These are phyloP conservation scores for Vickermania ingenoplastis DNA, from an alignment of 208 protist genomes.

Conservation along the genomic window DNA sequence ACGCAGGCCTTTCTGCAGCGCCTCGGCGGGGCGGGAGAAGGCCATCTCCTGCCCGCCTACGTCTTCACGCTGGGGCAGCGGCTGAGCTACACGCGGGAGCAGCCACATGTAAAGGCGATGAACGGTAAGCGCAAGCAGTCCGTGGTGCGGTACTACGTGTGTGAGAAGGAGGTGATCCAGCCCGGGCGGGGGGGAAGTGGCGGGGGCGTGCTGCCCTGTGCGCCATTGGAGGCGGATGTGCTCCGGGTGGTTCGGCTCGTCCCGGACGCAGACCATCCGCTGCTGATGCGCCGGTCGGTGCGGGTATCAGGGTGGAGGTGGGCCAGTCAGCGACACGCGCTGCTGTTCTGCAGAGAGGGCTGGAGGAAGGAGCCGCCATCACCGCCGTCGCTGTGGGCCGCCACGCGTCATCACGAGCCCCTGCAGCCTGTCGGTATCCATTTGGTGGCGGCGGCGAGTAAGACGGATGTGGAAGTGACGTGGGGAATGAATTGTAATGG, in stretches of 20 bases:
- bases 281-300: slow-evolving; percentile 14
- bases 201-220: not conserved
- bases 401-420: not conserved
- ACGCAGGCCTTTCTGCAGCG: not conserved
- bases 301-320: slow-evolving; percentile 9
- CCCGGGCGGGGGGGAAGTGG: not conserved
- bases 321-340: too few species aligned
- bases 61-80: slow-evolving; percentile 66
- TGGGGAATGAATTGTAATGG: not conserved
- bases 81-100: slow-evolving; percentile 13
- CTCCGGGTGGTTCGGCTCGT: slow-evolving; percentile 55
- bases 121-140: not conserved
- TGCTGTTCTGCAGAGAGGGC: too few species aligned
- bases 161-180: slow-evolving; percentile 25
- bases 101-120: not conserved
- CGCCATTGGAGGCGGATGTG: slow-evolving; percentile 11
- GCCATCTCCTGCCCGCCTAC: slow-evolving; percentile 56
- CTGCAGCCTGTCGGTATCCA: not conserved
- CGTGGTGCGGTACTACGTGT: slow-evolving; percentile 36
- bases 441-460: too few species aligned
- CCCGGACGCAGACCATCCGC: slow-evolving; percentile 36
- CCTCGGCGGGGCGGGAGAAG: slow-evolving; percentile 7
- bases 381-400: not conserved
- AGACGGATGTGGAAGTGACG: too few species aligned
- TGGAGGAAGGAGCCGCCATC: slow-evolving; percentile 2